Conservation (phyloP, 306 rosid species). For the Vigna angularis region DNA sequence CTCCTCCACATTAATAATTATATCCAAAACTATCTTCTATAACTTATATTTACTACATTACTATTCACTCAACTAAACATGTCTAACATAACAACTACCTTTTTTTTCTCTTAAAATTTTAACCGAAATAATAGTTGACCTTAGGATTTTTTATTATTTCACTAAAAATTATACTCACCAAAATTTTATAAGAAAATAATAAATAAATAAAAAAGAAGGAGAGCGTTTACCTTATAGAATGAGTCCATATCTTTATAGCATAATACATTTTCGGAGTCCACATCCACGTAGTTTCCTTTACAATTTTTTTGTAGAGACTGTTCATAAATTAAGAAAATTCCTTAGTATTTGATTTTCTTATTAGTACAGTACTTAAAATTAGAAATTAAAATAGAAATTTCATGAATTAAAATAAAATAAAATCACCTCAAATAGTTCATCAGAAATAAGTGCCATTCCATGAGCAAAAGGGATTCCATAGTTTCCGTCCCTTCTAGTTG, state of each 20-base stretch:
- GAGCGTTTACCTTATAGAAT: slow-evolving; percentile 33
- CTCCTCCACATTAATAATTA: too few relatives aligned
- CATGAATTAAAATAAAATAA: not conserved
- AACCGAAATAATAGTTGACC: too few relatives aligned
- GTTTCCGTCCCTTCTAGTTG: not conserved
- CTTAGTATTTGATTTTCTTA: slow-evolving; percentile 4
- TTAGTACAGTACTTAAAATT: not conserved
- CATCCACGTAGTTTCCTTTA: slow-evolving; percentile 45
- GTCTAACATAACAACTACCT: too few relatives aligned
- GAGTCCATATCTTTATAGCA: slow-evolving; percentile 48
- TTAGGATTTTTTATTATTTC: too few relatives aligned
- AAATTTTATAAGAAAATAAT: slow-evolving; percentile 15
- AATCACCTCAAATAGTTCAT: slow-evolving; percentile 58
- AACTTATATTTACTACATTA: too few relatives aligned
- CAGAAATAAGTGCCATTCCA: slow-evolving; percentile 68
- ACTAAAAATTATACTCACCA: not conserved
- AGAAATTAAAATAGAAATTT: too few relatives aligned
- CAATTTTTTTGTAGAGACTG: slow-evolving; percentile 63
- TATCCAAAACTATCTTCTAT: too few relatives aligned
- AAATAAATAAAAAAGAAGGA: not conserved
- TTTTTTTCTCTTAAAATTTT: too few relatives aligned
- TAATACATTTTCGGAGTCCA: slow-evolving; percentile 41
- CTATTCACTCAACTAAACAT: too few relatives aligned
- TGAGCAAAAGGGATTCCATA: slow-evolving; percentile 51
- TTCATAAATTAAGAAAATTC: not conserved